Percentiles rank a stretch among this genome's conserved stretches.
These are phyloP conservation scores for Sphaerulina musiva DNA, from an alignment of 2,329 filamentous ascomycete species.

Conservation along the genomic window DNA sequence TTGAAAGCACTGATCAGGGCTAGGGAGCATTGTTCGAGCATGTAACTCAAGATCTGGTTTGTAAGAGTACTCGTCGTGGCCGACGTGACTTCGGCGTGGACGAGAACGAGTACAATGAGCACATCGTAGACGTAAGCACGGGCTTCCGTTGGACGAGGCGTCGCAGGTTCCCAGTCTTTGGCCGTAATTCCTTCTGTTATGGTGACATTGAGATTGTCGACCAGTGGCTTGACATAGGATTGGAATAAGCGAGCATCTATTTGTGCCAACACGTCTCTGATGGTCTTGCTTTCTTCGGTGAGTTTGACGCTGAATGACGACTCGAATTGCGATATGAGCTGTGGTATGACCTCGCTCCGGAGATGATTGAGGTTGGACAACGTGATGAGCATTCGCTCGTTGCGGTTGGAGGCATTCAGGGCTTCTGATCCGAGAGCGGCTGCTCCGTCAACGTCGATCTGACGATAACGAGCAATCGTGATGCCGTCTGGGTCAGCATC, in stretches of 20 bases:
- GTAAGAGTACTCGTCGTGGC: constrained; percentile 63
- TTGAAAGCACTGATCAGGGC: constrained; percentile 79
- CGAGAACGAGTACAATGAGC: constrained; percentile 76
- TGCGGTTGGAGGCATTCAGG: constrained; percentile 47
- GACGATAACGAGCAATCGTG: constrained; percentile 28
- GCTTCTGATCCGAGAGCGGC: constrained; percentile 42
- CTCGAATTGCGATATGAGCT: constrained; percentile 87
- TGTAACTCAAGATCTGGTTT: constrained; percentile 71
- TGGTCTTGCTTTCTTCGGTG: constrained; percentile 86
- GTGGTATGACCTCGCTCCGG: constrained; percentile 73
- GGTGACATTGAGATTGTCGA: constrained; percentile 60
- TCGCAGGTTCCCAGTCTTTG: constrained; percentile 53
- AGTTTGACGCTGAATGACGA: constrained; percentile 89
- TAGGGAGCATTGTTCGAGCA: constrained; percentile 73
- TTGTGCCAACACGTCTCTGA: constrained; percentile 81
- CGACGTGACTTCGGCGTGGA: constrained; percentile 59
- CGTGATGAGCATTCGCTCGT: constrained; percentile 80
- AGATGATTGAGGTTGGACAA: constrained; percentile 85
- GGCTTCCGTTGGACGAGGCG: constrained; percentile 61
- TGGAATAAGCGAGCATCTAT: constrained; percentile 89
- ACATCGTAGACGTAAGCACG: constrained; percentile 84
- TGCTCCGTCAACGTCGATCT: constrained; percentile 24
- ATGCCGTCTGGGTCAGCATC: constrained; percentile 49
- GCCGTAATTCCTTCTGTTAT: constrained; percentile 67
- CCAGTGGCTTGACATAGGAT: constrained; percentile 76